Base-by-base conservation (phyloP, 805 yeast species). In the Lipomyces oligophaga region DNA sequence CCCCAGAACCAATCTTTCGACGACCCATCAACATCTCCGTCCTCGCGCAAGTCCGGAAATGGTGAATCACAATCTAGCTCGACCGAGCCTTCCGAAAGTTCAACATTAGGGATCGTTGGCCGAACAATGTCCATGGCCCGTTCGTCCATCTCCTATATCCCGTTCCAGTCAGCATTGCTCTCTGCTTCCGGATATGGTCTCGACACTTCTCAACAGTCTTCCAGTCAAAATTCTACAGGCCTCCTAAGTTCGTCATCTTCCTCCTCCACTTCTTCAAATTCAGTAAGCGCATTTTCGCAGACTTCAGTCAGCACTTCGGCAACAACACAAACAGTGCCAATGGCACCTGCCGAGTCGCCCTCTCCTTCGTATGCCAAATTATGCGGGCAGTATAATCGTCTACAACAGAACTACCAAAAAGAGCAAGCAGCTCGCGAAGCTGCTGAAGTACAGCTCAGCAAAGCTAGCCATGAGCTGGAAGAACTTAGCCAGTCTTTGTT, bases 401-500 rank as follows among this genome's bases (percentile, higher is more conserved):
- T 49, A 8, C 49, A 45, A 21, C 39, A 7, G 4, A 37, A 43
- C 5, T 20, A 42, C 4, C 41, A 20, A n/a, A 42, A 41, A 22
- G 62, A 59, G 35, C 25, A 19, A 16, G 36, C 45, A 31, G 45
- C 46, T 16, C 55, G 61, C 4, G 49, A 38, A 34, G 58, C 36
- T 7, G 54, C 57, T 11, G 62, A 59, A 37, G 35, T 19, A 28
- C 47, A 57, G n/a, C 49, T 39, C 38, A 36, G 27, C 5, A 47
- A 57, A 10, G 37, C 55, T 10, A 21, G 43, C 7, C 25, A 33
- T 11, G 61, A 59, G 42, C 38, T 59, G 10, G 61, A 58, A 35
- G 62, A 58, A 15, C 48, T 59, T 13, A 46, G 58, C 8, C 55
- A 43, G 35, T 40, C 50, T 3, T 39, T 58, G 15, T 56, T 56